phyloP scores from a whole-genome alignment of 106 monocot genomes.

The Alisma plantagoaquatica region DNA sequence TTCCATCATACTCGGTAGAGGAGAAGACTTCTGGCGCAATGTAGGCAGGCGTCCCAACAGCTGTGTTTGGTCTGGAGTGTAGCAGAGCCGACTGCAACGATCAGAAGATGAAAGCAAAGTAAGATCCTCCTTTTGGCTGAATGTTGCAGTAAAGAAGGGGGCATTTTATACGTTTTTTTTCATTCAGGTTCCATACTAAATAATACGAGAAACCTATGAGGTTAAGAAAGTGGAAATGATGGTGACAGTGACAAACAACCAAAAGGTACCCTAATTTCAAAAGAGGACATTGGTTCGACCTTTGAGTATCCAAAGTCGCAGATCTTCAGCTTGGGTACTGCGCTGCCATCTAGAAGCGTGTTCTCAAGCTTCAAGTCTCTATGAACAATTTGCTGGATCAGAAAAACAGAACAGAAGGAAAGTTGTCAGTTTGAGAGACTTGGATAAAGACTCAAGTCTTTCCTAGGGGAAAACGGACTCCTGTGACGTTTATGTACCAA shows the following conservation, averaged over 20 bases:
- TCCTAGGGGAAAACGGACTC: no score
- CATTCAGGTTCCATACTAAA: no score
- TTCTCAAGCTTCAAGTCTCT: conserved; percentile 80
- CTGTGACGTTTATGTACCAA: no score
- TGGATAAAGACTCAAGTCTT: background rate
- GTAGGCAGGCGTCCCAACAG: conserved; percentile 74
- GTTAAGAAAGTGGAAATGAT: no score
- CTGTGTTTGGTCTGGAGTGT: conserved; percentile 62
- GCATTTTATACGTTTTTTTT: no score
- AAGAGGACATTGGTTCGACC: conserved; percentile 17
- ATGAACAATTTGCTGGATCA: conserved; percentile 61
- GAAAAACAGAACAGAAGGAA: background rate
- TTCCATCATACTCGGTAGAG: conserved; percentile 61
- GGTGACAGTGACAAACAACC: no score
- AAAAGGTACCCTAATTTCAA: no score
- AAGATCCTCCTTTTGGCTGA: no score
- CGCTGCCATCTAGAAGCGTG: conserved; percentile 69
- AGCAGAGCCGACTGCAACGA: conserved; percentile 48
- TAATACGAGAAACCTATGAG: no score
- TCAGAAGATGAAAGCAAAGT: no score
- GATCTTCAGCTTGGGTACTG: conserved; percentile 64
- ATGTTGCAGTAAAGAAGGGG: no score
- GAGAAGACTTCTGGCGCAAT: conserved; percentile 73
- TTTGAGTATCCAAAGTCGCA: conserved; percentile 86
- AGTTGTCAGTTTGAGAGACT: background rate